Conservation (phyloP, 345 rosid species). For the Syzygium aromaticum region DNA sequence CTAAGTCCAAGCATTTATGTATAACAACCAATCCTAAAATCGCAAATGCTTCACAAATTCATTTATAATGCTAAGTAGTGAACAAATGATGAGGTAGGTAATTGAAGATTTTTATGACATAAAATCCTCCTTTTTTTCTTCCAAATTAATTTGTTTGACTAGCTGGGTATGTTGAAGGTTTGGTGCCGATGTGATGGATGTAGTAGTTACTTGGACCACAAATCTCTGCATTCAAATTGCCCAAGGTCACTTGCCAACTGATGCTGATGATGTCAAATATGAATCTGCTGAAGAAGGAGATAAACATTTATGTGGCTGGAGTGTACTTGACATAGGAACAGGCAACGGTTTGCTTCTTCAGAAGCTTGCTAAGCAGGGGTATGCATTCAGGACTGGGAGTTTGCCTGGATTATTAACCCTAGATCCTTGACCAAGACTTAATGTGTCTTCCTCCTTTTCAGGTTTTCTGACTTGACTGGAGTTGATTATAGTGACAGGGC, state of each 20-base stretch:
- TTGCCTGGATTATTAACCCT: neutral
- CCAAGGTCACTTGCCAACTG: slow-evolving; percentile 32
- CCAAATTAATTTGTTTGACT: neutral
- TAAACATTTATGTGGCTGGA: slow-evolving; percentile 68
- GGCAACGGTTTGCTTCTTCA: slow-evolving; percentile 97
- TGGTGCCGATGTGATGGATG: slow-evolving; percentile 93
- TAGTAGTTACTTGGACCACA: slow-evolving; percentile 84
- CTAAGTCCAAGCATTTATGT: neutral
- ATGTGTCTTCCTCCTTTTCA: slow-evolving; percentile 16
- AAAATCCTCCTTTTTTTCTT: neutral
- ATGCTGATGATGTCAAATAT: slow-evolving; percentile 25
- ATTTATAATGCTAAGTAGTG: neutral
- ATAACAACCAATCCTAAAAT: neutral
- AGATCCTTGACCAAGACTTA: neutral
- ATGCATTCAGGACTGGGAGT: slow-evolving; percentile 20
- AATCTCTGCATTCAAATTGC: slow-evolving; percentile 61
- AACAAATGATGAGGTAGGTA: neutral
- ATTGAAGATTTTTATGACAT: neutral
- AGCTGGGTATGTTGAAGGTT: slow-evolving; percentile 38
- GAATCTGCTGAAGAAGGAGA: slow-evolving; percentile 41
- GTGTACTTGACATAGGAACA: slow-evolving; percentile 93
- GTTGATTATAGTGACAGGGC: slow-evolving; percentile 92
- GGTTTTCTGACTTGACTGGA: slow-evolving; percentile 93
- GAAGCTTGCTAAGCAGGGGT: slow-evolving; percentile 95
- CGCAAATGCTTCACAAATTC: neutral